Conservation (phyloP, 768 basidiomycete genomes). For the Brasilioporus rufonigricans region DNA sequence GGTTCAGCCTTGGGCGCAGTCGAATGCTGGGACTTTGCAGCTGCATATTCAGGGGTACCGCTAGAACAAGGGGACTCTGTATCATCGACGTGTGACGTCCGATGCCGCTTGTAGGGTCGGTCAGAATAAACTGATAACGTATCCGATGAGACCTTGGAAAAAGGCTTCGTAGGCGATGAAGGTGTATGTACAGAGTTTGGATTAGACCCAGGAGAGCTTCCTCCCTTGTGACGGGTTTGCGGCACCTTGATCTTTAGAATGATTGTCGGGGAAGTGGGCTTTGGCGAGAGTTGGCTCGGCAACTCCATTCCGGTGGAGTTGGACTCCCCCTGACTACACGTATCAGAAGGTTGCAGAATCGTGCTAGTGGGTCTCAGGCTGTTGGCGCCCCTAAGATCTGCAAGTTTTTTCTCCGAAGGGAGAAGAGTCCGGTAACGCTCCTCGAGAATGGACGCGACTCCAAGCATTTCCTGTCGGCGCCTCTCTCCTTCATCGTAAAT, state of each 20-base stretch:
- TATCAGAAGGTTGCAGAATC: slow-evolving; percentile 16
- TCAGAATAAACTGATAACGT: slow-evolving; percentile 28
- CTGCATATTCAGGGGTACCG: slow-evolving; percentile 17
- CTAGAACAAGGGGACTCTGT: slow-evolving; percentile 25
- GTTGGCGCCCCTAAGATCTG: slow-evolving; percentile 29
- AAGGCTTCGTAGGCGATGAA: slow-evolving; percentile 24
- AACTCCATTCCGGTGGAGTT: slow-evolving; percentile 7
- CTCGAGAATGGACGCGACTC: slow-evolving; percentile 62
- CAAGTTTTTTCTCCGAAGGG: slow-evolving; percentile 56
- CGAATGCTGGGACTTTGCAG: slow-evolving; percentile 8
- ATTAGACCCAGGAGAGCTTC: slow-evolving; percentile 18
- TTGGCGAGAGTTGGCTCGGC: slow-evolving; percentile 12
- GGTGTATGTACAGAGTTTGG: slow-evolving; percentile 10
- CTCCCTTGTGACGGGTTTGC: slow-evolving; percentile 23
- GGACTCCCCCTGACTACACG: slow-evolving; percentile 15
- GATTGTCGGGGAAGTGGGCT: slow-evolving; percentile 24
- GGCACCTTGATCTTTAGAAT: slow-evolving; percentile 36
- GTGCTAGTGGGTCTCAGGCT: slow-evolving; percentile 15
- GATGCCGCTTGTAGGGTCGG: slow-evolving; percentile 30
- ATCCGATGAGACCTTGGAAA: slow-evolving; percentile 31
- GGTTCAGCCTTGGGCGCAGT: slow-evolving; percentile 22
- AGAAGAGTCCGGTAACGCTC: slow-evolving; percentile 74
- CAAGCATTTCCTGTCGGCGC: slow-evolving; percentile 70
- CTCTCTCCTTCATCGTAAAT: slow-evolving; percentile 65
- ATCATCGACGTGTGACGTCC: slow-evolving; percentile 18